Evolutionary conservation across 495 filamentous ascomycete genomes (phyloP), one percentile per base, ranked within the genome.

Genomic region (Hypoxylon subgilvum): DNA sequence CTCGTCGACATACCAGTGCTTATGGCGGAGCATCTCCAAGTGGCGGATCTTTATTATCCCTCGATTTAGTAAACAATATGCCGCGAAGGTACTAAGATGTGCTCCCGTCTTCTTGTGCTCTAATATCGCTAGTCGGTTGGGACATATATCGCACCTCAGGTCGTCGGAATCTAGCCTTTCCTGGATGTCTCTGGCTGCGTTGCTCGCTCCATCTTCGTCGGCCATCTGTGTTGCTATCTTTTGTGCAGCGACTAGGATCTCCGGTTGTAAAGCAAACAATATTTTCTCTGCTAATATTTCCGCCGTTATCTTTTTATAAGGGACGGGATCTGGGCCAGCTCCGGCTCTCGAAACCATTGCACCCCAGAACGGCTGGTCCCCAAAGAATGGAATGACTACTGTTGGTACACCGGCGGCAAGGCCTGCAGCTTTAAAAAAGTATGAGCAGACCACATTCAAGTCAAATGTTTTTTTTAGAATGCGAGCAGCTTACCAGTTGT

Each of bases 301-400:
- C 13, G 69, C 66, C 9, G 72, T 76, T 9, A 82, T 61, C 21
- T 74, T 51, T 52, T 76, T 78, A 54, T 74, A 69, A 2, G 77
- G 68, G 18, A 81, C 67, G 3, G 79, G 79, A 1, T 61, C 44
- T 1, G 79, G 78, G 5, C 79, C 79, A 19, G 79, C 79, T 8
- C 79, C 79, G 18, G 79, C 77, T 62, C 56, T 41, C 7, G 72
- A 70, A 1, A 83, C 76, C 82, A 85, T 84, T 13, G 75, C 62
- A 10, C 79, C 82, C 82, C 82, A 85, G 57, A 82, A 82, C 16
- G 78, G 79, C 56, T 84, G 82, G 36, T 88, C 86, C 31, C 84
- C 84, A 60, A 88, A 87, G 63, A 88, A 88, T 0, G 85, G 85
- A 0, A 88, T 76, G 4, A 88, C 80, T 76, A 72, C 14, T 0